Percentiles rank a stretch among this genome's conserved stretches.
Conservation (phyloP, 345 rosid genomes). For the Cardamine chenopodiifolia region DNA sequence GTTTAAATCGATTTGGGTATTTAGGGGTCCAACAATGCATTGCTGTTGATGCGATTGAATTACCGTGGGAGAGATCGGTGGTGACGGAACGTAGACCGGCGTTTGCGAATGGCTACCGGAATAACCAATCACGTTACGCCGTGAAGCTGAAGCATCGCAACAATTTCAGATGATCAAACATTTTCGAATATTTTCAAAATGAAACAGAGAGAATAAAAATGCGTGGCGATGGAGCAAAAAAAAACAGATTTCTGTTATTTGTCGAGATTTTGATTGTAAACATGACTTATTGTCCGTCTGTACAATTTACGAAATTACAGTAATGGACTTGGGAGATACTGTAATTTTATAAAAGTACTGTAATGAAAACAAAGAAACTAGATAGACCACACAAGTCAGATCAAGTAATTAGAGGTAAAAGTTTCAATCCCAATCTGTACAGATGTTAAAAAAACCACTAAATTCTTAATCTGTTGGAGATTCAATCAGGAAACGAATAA, state of each 20-base stretch:
- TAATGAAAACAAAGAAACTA: neutral
- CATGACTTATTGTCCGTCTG: constrained; percentile 15
- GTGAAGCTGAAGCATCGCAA: constrained; percentile 64
- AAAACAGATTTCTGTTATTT: constrained; percentile 10
- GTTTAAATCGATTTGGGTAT: constrained; percentile 39
- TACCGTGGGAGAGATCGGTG: constrained; percentile 57
- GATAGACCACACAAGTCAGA: neutral
- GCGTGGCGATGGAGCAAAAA: neutral
- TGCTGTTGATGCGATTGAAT: constrained; percentile 43
- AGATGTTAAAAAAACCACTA: constrained; percentile 4
- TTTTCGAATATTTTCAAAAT: neutral
- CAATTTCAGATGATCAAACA: constrained; percentile 40
- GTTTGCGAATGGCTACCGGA: constrained; percentile 55
- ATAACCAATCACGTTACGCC: constrained; percentile 61
- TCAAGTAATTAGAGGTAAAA: neutral
- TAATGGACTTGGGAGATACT: neutral
- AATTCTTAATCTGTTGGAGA: neutral
- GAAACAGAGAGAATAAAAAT: constrained; percentile 10
- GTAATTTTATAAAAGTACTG: neutral
- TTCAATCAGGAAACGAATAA: neutral
- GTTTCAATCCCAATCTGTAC: constrained; percentile 23
- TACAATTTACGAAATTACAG: constrained; percentile 7
- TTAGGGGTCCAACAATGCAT: constrained; percentile 84
- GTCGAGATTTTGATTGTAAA: neutral
- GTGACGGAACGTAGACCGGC: constrained; percentile 59